Percentiles rank a stretch among this genome's conserved stretches.
Evolutionary conservation across 164 flowering plant genomes (phyloP).

Genomic region (Amborella trichopoda): DNA sequence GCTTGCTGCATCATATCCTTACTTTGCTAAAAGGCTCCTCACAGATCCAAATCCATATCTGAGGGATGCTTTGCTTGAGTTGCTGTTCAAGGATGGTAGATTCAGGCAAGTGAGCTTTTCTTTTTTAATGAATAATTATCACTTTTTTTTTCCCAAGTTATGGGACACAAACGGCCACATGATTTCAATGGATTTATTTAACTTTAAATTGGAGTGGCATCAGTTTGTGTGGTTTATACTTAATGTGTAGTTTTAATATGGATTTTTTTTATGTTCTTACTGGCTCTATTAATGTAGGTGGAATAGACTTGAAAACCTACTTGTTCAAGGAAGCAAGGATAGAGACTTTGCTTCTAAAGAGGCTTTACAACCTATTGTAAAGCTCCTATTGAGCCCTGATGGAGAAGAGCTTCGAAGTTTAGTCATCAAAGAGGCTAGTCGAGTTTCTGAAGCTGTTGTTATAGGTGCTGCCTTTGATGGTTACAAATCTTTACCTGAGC

Average conservation of each 20-base stretch:
- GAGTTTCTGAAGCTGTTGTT: constrained; percentile 72
- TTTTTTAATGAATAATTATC: no score
- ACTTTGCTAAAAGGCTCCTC: constrained; percentile 97
- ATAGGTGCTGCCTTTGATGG: constrained; percentile 55
- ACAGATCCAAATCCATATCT: constrained; percentile 98
- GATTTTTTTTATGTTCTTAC: no score
- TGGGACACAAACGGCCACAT: no score
- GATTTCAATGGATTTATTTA: no score
- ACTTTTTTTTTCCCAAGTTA: no score
- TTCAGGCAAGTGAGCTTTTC: constrained; percentile 49
- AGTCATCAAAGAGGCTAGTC: constrained; percentile 73
- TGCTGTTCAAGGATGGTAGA: constrained; percentile 90
- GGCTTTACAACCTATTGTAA: constrained; percentile 89
- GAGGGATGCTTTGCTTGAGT: constrained; percentile 94
- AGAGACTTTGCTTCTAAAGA: constrained; percentile 87
- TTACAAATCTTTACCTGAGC: constrained; percentile 41
- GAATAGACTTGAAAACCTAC: constrained; percentile 94
- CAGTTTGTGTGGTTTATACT: no score
- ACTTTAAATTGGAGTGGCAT: no score
- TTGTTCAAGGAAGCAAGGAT: constrained; percentile 81
- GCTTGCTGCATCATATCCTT: constrained; percentile 97
- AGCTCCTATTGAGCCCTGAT: constrained; percentile 67
- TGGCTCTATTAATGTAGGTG: constrained; percentile 71
- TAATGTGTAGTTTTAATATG: no score
- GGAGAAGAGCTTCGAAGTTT: constrained; percentile 66